phyloP scores from a whole-genome alignment of 176 grass and related monocot species.

The Triticum turgidum region DNA sequence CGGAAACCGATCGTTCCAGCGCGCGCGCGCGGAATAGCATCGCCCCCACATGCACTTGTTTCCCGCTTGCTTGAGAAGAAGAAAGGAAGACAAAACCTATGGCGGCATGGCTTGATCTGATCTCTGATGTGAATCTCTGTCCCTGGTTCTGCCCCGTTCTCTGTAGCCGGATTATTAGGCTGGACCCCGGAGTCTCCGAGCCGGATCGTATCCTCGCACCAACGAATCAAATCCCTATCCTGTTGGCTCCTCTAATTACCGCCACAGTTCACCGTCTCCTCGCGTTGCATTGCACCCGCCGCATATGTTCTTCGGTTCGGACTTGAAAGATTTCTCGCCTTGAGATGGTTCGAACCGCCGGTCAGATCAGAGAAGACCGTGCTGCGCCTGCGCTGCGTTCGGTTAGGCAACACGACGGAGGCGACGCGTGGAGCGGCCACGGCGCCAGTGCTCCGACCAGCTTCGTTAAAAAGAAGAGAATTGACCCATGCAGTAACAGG shows the following conservation, averaged over 20 bases:
- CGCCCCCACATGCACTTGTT: neutral
- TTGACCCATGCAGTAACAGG: no score
- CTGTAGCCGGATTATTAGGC: neutral
- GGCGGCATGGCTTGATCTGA: neutral
- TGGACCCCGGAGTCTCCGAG: neutral
- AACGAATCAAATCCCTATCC: constrained; percentile 20
- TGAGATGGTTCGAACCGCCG: no score
- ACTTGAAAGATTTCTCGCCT: no score
- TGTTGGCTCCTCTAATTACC: neutral
- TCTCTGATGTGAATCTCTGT: neutral
- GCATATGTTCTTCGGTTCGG: no score
- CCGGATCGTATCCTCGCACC: neutral
- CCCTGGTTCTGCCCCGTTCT: neutral
- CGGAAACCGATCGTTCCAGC: no score
- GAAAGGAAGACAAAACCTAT: neutral
- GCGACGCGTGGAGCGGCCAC: no score
- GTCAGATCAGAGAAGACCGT: neutral
- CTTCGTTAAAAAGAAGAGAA: no score
- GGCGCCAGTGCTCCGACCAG: no score
- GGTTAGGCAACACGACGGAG: neutral
- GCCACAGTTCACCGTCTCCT: neutral
- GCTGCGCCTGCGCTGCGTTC: neutral
- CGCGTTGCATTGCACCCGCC: no score
- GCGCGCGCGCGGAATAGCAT: no score
- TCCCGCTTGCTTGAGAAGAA: neutral